phyloP scores from a whole-genome alignment of 2,329 filamentous ascomycete species.

The Phaeomoniella chlamydospora region DNA sequence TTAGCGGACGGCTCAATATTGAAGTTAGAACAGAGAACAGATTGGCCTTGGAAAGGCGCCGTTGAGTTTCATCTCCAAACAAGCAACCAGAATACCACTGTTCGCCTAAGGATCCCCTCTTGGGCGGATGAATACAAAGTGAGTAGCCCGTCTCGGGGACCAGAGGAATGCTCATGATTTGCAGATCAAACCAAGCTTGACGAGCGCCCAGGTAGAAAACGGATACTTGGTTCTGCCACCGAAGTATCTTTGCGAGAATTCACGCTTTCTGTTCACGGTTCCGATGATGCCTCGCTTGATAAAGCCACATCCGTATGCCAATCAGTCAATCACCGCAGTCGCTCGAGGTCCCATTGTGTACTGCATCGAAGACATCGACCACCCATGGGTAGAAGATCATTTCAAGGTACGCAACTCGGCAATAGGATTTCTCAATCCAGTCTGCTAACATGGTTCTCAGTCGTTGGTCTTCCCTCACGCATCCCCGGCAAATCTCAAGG shows the following conservation, averaged over 20 bases:
- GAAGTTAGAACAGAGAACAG: not conserved
- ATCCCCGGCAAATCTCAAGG: not conserved
- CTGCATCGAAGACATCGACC: constrained; percentile 1
- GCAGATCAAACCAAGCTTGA: not conserved
- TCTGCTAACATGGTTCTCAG: too few relatives aligned
- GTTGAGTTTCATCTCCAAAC: not conserved
- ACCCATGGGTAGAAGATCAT: constrained; percentile 2
- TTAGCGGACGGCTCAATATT: not conserved
- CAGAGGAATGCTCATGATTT: not conserved
- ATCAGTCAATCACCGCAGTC: not conserved
- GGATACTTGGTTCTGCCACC: not conserved
- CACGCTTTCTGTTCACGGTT: not conserved
- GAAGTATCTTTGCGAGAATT: not conserved
- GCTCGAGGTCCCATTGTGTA: constrained; percentile 1
- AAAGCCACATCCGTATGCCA: not conserved
- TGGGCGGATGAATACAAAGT: constrained; percentile 1
- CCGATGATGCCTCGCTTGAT: not conserved
- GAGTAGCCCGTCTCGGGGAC: not conserved
- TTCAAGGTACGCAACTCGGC: constrained; percentile 14
- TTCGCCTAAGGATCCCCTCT: not conserved
- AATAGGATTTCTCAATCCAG: too few relatives aligned
- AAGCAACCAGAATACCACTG: not conserved
- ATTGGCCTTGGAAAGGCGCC: not conserved
- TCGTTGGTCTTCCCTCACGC: too few relatives aligned
- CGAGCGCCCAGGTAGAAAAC: not conserved